Percentiles rank a stretch among this genome's conserved stretches.
Conservation (phyloP, 2,329 filamentous ascomycete genomes). For the Moelleriella libera region DNA sequence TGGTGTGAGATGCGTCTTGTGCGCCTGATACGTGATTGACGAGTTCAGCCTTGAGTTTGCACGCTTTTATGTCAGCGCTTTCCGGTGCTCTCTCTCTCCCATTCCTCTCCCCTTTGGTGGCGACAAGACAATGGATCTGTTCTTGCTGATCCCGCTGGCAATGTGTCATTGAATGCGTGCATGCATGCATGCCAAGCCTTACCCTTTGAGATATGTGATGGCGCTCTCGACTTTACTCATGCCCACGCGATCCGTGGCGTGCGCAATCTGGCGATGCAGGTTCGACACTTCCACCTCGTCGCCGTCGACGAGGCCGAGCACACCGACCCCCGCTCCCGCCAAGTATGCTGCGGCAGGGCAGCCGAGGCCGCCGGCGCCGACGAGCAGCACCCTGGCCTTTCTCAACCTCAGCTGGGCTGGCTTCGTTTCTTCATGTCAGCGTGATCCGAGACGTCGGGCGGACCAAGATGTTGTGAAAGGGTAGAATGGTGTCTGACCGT, state of each 20-base stretch:
- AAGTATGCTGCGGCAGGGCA: slow-evolving; percentile 91
- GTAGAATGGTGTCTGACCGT: slow-evolving; percentile 33
- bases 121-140: slow-evolving; percentile 4
- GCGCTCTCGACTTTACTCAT: slow-evolving; percentile 72
- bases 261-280: slow-evolving; percentile 80
- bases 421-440: background rate
- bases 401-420: slow-evolving; percentile 65
- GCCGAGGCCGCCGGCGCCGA: slow-evolving; percentile 81
- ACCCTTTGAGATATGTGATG: slow-evolving; percentile 42
- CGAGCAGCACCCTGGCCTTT: slow-evolving; percentile 56
- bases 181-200: slow-evolving; percentile 1
- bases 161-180: too few species aligned
- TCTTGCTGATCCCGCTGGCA: too few species aligned
- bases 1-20: slow-evolving; percentile 52
- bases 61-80: background rate
- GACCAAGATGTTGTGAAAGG: background rate
- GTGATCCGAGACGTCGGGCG: background rate
- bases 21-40: slow-evolving; percentile 45
- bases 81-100: background rate
- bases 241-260: slow-evolving; percentile 57
- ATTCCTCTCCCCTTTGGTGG: background rate
- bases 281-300: slow-evolving; percentile 84
- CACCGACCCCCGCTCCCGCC: slow-evolving; percentile 75
- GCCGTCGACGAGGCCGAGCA: slow-evolving; percentile 71
- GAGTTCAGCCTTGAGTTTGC: slow-evolving; percentile 51